Conservation (phyloP, 1,139 yeast species). For the Waltiozyma sp. region DNA sequence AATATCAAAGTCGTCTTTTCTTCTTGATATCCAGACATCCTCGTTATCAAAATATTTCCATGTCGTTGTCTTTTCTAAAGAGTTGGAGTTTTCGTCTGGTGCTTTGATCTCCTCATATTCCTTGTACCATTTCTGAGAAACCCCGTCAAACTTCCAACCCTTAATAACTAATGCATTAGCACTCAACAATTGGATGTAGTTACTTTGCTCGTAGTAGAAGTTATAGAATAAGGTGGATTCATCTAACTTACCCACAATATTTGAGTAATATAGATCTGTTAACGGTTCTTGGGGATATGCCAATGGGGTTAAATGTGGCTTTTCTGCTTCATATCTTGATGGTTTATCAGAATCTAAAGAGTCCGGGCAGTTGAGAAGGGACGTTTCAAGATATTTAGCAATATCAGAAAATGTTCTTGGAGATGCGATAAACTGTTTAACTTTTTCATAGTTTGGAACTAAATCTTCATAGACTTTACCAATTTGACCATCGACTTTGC, state of each 20-base stretch:
- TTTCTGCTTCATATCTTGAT: conserved; percentile 62
- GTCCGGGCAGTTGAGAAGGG: conserved; percentile 85
- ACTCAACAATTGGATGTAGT: conserved; percentile 68
- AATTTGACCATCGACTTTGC: neutral
- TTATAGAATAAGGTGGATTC: conserved; percentile 85
- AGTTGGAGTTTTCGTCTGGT: conserved; percentile 19
- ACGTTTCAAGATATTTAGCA: conserved; percentile 46
- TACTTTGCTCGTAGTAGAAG: conserved; percentile 67
- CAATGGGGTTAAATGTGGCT: conserved; percentile 83
- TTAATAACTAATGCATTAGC: conserved; percentile 73
- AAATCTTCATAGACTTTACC: conserved; percentile 18
- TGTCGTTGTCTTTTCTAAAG: conserved; percentile 42
- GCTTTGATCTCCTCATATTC: conserved; percentile 34
- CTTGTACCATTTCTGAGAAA: conserved; percentile 76
- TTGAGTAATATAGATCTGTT: conserved; percentile 15
- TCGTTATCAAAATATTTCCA: conserved; percentile 87
- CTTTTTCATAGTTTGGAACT: conserved; percentile 32
- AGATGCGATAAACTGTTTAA: conserved; percentile 30
- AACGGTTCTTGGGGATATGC: conserved; percentile 86
- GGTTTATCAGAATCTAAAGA: conserved; percentile 87
- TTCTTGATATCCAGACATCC: conserved; percentile 78
- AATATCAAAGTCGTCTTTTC: conserved; percentile 61
- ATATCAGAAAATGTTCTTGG: conserved; percentile 53
- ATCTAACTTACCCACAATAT: conserved; percentile 64
- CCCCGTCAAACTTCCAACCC: conserved; percentile 81